phyloP scores from a whole-genome alignment of 768 basidiomycete species.

The Macrocybe gigantea region DNA sequence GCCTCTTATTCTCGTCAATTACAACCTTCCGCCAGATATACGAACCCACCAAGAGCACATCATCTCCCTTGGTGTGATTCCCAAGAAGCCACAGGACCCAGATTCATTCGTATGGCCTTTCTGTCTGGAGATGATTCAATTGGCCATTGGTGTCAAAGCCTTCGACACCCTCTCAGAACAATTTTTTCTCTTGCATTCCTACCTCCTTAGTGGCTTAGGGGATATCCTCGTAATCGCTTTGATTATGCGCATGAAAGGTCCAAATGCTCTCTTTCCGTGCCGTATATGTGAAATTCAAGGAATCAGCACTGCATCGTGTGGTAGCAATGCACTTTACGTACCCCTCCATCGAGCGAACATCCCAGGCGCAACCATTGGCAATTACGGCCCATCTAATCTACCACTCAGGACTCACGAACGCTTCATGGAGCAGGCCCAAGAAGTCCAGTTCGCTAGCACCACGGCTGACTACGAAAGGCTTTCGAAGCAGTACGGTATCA shows the following conservation, averaged over 20 bases:
- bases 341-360: constrained; percentile 15
- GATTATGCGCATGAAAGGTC: constrained; percentile 32
- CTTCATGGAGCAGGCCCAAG: constrained; percentile 9
- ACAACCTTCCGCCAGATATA: constrained; percentile 20
- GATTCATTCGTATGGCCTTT: constrained; percentile 33
- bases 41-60: constrained; percentile 25
- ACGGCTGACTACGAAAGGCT: constrained; percentile 9
- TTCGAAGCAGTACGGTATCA: constrained; percentile 20
- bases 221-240: constrained; percentile 18
- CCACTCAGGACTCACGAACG: constrained; percentile 21
- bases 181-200: constrained; percentile 13
- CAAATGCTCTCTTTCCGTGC: constrained; percentile 28
- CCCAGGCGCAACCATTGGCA: constrained; percentile 14
- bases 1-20: constrained; percentile 31
- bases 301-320: constrained; percentile 8
- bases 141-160: constrained; percentile 24
- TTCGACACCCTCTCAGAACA: constrained; percentile 16
- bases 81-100: constrained; percentile 27
- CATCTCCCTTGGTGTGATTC: constrained; percentile 32
- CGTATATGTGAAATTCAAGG: constrained; percentile 31
- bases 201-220: constrained; percentile 10
- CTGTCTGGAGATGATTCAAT: constrained; percentile 22
- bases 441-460: constrained; percentile 13
- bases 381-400: constrained; percentile 19
- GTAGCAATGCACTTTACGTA: constrained; percentile 13